Evolutionary conservation across 2,329 filamentous ascomycete genomes (phyloP).

Genomic region (Clonostachys chloroleuca): DNA sequence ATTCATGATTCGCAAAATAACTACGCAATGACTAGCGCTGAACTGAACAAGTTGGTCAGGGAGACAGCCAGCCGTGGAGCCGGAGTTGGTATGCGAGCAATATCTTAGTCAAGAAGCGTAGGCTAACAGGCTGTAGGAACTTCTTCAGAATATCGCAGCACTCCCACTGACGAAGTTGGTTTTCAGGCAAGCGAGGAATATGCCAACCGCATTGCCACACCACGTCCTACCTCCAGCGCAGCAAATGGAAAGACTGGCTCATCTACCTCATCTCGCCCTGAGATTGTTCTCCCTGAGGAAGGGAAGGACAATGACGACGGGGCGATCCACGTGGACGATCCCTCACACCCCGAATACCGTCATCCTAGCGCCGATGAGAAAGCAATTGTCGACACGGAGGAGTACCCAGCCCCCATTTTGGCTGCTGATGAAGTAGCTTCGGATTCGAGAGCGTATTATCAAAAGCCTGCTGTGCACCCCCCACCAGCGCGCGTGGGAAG

Average conservation of each 20-base stretch:
- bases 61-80: conserved; percentile 56
- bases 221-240: conserved; percentile 42
- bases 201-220: conserved; percentile 69
- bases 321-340: conserved; percentile 71
- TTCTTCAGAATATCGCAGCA: conserved; percentile 58
- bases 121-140: conserved; percentile 46
- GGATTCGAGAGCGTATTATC: conserved; percentile 60
- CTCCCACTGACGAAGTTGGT: conserved; percentile 86
- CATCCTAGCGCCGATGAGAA: conserved; percentile 27
- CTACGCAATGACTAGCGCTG: conserved; percentile 83
- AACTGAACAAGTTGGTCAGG: conserved; percentile 85
- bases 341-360: conserved; percentile 28
- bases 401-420: conserved; percentile 75
- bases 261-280: not conserved
- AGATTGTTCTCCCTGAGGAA: not conserved
- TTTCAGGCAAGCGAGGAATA: conserved; percentile 87
- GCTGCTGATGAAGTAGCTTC: conserved; percentile 84
- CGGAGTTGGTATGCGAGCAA: conserved; percentile 40
- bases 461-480: conserved; percentile 80
- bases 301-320: conserved; percentile 44
- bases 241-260: conserved; percentile 2
- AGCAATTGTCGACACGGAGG: conserved; percentile 48
- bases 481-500: conserved; percentile 59
- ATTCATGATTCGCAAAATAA: conserved; percentile 57
- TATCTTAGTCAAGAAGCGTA: not conserved